Evolutionary conservation across 768 basidiomycete genomes (phyloP).

Genomic region (Tricholoma saponaceum): DNA sequence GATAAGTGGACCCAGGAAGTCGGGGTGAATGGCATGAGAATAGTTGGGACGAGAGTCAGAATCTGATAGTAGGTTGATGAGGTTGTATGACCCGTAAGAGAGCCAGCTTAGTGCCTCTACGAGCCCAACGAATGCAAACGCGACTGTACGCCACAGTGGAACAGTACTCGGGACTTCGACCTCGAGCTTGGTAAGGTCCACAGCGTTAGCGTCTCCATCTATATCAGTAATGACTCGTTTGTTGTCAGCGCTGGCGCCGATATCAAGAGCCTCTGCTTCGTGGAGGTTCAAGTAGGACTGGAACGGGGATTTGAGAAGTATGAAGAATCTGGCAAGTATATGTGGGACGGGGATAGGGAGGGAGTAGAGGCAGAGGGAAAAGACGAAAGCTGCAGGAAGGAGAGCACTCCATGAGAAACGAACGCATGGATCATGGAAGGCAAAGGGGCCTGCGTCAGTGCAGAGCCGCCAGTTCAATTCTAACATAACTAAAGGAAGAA

Average conservation of each 20-base stretch:
- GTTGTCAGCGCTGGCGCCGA: slow-evolving; percentile 9
- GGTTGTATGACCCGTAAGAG: slow-evolving; percentile 48
- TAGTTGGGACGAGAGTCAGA: neutral
- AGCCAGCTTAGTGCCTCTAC: slow-evolving; percentile 57
- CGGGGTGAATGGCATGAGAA: neutral
- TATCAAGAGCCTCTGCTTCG: slow-evolving; percentile 51
- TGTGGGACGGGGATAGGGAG: slow-evolving; percentile 30
- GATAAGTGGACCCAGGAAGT: slow-evolving; percentile 27
- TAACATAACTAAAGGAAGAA: neutral
- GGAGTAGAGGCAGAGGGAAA: slow-evolving; percentile 33
- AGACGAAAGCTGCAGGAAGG: slow-evolving; percentile 43
- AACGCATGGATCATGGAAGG: slow-evolving; percentile 44
- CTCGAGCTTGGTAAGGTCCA: neutral
- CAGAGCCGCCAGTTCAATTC: slow-evolving; percentile 17
- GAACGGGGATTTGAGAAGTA: slow-evolving; percentile 30
- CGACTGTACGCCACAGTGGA: slow-evolving; percentile 57
- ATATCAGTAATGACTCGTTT: slow-evolving; percentile 15
- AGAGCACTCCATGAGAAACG: slow-evolving; percentile 50
- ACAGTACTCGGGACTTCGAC: slow-evolving; percentile 21
- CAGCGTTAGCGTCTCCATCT: slow-evolving; percentile 10
- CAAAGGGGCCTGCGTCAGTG: slow-evolving; percentile 29
- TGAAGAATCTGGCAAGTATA: slow-evolving; percentile 19
- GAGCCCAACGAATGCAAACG: slow-evolving; percentile 55
- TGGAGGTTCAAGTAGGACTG: slow-evolving; percentile 42
- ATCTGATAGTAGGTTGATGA: slow-evolving; percentile 29